phyloP scores from a whole-genome alignment of 2,329 filamentous ascomycete genomes.

The Pseudohalonectria lignicola region DNA sequence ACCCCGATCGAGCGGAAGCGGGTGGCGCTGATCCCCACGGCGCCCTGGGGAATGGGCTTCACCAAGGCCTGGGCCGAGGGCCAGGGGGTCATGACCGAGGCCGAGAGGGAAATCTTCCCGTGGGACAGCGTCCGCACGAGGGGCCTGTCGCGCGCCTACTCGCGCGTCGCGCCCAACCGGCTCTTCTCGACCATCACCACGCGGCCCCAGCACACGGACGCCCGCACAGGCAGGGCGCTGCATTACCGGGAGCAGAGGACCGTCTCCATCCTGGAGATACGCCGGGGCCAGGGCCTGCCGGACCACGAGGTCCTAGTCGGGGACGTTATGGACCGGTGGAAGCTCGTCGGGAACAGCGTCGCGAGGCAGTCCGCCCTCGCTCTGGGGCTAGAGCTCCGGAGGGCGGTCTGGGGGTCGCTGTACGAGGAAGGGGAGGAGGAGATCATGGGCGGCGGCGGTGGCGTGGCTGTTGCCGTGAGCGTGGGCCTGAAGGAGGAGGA shows the following conservation, averaged over 20 bases:
- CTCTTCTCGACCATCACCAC: conserved; percentile 58
- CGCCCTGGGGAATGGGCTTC: conserved; percentile 44
- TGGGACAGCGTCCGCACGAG: conserved; percentile 1
- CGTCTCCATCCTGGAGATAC: conserved; percentile 54
- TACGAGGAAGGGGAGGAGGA: conserved; percentile 12
- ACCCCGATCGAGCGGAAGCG: conserved; percentile 28
- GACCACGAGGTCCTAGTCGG: conserved; percentile 64
- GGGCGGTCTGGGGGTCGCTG: conserved; percentile 38
- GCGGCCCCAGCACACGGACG: conserved; percentile 33
- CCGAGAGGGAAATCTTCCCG: conserved; percentile 29
- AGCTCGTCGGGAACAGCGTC: conserved; percentile 68
- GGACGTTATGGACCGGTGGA: conserved; percentile 39
- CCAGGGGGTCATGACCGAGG: conserved; percentile 21
- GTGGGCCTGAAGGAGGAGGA: not conserved
- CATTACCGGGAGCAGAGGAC: conserved; percentile 58
- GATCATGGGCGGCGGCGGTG: too few relatives aligned
- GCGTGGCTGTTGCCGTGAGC: too few relatives aligned
- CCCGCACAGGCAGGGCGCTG: conserved; percentile 39
- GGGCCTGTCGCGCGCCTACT: conserved; percentile 19
- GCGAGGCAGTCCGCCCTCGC: conserved; percentile 56
- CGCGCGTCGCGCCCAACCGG: conserved; percentile 26
- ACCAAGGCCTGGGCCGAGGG: conserved; percentile 29
- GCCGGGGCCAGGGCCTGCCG: conserved; percentile 58
- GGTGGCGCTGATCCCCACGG: conserved; percentile 46
- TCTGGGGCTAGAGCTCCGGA: conserved; percentile 51